Percentiles rank a stretch among this genome's conserved stretches.
Evolutionary conservation across 176 grass and related monocot genomes (phyloP).

Genomic region (Carex scoparia): DNA sequence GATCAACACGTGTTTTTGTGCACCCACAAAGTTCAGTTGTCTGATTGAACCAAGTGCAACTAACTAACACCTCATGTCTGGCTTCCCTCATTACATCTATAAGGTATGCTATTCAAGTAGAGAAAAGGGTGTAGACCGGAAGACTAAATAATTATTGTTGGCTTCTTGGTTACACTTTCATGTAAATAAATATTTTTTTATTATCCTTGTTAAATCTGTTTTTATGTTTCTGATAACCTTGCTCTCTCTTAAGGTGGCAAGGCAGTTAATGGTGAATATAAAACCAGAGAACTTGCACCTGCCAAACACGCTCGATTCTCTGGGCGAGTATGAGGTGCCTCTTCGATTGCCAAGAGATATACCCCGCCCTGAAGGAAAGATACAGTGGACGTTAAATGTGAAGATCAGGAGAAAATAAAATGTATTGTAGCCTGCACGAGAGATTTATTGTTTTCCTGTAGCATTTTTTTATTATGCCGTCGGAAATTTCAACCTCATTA

Average conservation of each 20-base stretch:
- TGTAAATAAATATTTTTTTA: background rate
- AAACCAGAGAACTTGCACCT: slow-evolving; percentile 78
- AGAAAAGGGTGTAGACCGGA: background rate
- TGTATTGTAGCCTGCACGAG: background rate
- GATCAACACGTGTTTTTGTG: background rate
- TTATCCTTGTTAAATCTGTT: background rate
- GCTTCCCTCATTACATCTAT: background rate
- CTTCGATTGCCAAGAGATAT: slow-evolving; percentile 73
- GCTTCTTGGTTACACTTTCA: background rate
- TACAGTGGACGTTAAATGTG: slow-evolving; percentile 84
- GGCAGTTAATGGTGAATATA: slow-evolving; percentile 71
- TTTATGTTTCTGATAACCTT: background rate
- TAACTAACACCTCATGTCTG: background rate
- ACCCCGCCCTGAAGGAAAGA: slow-evolving; percentile 65
- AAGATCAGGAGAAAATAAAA: slow-evolving; percentile 77
- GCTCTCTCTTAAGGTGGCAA: slow-evolving; percentile 49
- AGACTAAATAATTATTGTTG: background rate
- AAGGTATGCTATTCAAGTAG: background rate
- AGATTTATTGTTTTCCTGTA: background rate
- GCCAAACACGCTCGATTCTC: slow-evolving; percentile 42
- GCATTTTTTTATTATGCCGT: background rate
- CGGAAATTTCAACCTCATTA: background rate
- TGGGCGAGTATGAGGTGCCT: slow-evolving; percentile 82
- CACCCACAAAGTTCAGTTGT: background rate
- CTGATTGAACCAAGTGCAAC: background rate